phyloP scores from a whole-genome alignment of 768 basidiomycete genomes.

The Suillus hirtellus region DNA sequence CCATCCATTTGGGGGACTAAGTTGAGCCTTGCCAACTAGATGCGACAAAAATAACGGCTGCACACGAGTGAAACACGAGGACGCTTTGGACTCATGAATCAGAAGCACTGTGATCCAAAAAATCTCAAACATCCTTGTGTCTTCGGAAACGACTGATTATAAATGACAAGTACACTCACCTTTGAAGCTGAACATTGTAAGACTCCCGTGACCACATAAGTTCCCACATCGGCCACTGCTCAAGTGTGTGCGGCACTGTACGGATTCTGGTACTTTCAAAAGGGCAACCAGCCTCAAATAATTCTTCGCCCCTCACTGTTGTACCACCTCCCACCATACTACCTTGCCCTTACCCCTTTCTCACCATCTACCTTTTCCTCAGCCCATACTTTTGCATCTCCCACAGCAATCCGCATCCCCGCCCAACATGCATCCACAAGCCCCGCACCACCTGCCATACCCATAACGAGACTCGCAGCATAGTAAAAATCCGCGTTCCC shows the following conservation, averaged over 20 bases:
- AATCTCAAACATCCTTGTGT: too few relatives aligned
- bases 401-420: constrained; percentile 74
- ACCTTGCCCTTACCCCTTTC: constrained; percentile 20
- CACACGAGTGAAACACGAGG: not conserved
- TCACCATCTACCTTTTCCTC: constrained; percentile 38
- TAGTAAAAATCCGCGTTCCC: constrained; percentile 99
- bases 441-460: constrained; percentile 82
- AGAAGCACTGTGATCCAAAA: too few relatives aligned
- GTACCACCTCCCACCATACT: constrained; percentile 27
- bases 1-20: not conserved
- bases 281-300: not conserved
- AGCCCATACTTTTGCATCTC: constrained; percentile 46
- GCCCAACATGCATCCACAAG: constrained; percentile 83
- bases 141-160: too few relatives aligned
- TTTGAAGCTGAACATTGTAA: too few relatives aligned
- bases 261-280: too few relatives aligned
- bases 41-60: not conserved
- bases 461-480: constrained; percentile 92
- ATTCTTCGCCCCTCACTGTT: constrained; percentile 20
- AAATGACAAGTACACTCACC: too few relatives aligned
- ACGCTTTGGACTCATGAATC: too few relatives aligned
- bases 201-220: too few relatives aligned
- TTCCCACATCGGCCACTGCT: too few relatives aligned
- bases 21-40: not conserved
- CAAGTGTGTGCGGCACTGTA: too few relatives aligned